phyloP scores from a whole-genome alignment of 768 basidiomycete genomes.

The Erythrobasidium yunnanense region DNA sequence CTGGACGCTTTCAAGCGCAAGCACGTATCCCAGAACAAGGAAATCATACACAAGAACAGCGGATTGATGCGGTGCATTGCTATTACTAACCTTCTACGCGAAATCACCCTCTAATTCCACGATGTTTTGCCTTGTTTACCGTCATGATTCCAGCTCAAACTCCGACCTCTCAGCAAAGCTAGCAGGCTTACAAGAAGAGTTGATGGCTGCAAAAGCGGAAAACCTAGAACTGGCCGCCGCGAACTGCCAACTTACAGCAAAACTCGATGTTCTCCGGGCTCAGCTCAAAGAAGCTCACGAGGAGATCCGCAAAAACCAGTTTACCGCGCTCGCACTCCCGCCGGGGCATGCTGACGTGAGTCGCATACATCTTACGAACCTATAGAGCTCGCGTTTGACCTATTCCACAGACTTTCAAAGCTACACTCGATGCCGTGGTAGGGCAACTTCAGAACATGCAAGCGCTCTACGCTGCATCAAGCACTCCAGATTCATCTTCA shows the following conservation, averaged over 20 bases:
- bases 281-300: conserved; percentile 4
- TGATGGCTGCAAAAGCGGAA: conserved; percentile 32
- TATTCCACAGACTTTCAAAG: no score
- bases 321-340: no score
- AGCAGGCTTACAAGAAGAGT: conserved; percentile 27
- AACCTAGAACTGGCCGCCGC: conserved; percentile 30
- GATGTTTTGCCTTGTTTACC: no score
- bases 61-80: conserved; percentile 33
- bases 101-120: not conserved
- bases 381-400: no score
- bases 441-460: no score
- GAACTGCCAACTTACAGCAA: conserved; percentile 28
- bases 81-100: not conserved
- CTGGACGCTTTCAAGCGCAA: conserved; percentile 37
- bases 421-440: no score
- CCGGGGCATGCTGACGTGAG: no score
- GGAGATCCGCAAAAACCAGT: conserved; percentile 16
- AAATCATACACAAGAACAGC: conserved; percentile 37
- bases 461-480: no score
- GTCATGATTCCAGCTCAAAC: no score
- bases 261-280: conserved; percentile 22
- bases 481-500: no score
- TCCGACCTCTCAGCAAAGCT: conserved; percentile 29
- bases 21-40: conserved; percentile 38
- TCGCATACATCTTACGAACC: no score